These are phyloP conservation scores for Xerocomus amazonicus DNA, from an alignment of 1,284 basidiomycete species.

Conservation along the genomic window DNA sequence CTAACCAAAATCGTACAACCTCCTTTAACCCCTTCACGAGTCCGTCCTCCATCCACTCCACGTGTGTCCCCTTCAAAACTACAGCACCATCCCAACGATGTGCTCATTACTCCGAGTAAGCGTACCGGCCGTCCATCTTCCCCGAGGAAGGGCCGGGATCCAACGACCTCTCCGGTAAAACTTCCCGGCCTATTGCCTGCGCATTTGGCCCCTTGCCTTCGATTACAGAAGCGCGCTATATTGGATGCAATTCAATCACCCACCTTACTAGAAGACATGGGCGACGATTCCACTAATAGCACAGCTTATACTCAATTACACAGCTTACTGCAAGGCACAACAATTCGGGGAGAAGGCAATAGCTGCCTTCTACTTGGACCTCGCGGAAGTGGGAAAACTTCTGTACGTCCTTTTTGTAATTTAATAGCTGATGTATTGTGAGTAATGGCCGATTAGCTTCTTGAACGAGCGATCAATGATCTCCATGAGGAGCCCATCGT, in stretches of 20 bases:
- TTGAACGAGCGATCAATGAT: constrained; percentile 51
- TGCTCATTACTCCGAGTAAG: constrained; percentile 23
- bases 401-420: constrained; percentile 44
- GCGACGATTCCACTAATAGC: constrained; percentile 43
- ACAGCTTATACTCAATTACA: constrained; percentile 52
- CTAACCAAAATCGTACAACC: constrained; percentile 1
- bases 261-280: constrained; percentile 25
- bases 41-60: constrained; percentile 18
- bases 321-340: constrained; percentile 68
- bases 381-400: constrained; percentile 79
- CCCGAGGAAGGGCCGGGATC: constrained; percentile 14
- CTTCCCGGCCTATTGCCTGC: constrained; percentile 32
- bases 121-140: constrained; percentile 6
- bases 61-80: constrained; percentile 19
- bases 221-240: constrained; percentile 57
- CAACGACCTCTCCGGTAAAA: constrained; percentile 15
- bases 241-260: constrained; percentile 45
- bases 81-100: constrained; percentile 1
- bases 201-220: constrained; percentile 42
- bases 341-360: constrained; percentile 81
- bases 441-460: constrained; percentile 40
- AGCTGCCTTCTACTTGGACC: constrained; percentile 85
- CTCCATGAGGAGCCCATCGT: constrained; percentile 57
- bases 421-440: constrained; percentile 1
- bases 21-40: constrained; percentile 29